Conservation (phyloP, 495 filamentous ascomycete genomes). For the Aspergillus carlsbadensis region DNA sequence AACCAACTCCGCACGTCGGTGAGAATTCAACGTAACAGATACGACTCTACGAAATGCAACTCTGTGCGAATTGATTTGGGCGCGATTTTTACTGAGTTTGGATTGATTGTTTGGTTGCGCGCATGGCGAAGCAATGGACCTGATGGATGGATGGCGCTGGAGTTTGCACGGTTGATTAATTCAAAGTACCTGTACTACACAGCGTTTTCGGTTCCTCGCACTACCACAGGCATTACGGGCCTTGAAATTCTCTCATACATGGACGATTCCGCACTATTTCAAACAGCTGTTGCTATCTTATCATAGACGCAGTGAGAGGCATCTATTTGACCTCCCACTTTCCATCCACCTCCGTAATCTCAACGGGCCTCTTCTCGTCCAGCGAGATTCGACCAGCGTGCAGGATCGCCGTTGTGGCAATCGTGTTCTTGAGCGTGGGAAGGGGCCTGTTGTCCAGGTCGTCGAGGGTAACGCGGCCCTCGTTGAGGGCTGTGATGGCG, state of each 20-base stretch:
- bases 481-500: conserved; percentile 75
- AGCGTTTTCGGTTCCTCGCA: background rate
- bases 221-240: too few species aligned
- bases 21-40: conserved; percentile 15
- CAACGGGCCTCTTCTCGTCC: conserved; percentile 75
- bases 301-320: background rate
- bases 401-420: conserved; percentile 87
- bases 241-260: background rate
- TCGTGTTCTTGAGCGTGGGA: conserved; percentile 83
- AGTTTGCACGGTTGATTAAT: conserved; percentile 7
- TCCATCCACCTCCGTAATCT: conserved; percentile 63
- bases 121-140: conserved; percentile 13
- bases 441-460: conserved; percentile 77
- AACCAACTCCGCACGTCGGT: conserved; percentile 33
- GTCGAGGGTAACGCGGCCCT: conserved; percentile 64
- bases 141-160: background rate
- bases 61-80: conserved; percentile 2
- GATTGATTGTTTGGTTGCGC: conserved; percentile 10
- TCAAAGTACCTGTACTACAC: background rate
- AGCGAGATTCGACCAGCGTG: conserved; percentile 80
- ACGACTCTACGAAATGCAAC: conserved; percentile 34
- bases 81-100: conserved; percentile 10
- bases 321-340: conserved; percentile 61
- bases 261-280: background rate
- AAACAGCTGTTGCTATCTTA: too few species aligned